Evolutionary conservation across 2,329 filamentous ascomycete genomes (phyloP).

Genomic region (Fusarium sp.): DNA sequence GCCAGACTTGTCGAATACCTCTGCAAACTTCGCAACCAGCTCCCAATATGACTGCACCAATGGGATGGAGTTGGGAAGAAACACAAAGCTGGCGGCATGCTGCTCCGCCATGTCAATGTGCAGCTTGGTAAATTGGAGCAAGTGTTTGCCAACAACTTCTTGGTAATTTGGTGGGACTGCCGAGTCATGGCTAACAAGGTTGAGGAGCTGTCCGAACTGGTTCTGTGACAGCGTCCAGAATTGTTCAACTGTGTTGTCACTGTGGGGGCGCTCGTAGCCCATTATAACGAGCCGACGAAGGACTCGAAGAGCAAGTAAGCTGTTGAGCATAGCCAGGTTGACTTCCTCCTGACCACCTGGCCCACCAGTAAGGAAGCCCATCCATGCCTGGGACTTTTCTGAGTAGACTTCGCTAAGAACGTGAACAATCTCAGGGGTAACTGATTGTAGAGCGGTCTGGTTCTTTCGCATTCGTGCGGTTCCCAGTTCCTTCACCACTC

Average conservation of each 20-base stretch:
- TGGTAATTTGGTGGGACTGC: constrained; percentile 62
- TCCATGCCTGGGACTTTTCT: constrained; percentile 76
- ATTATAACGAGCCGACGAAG: constrained; percentile 80
- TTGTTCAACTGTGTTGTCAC: constrained; percentile 76
- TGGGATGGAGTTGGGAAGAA: constrained; percentile 80
- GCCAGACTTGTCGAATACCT: constrained; percentile 72
- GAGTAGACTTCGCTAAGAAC: constrained; percentile 82
- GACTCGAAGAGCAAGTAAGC: constrained; percentile 79
- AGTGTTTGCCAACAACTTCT: constrained; percentile 80
- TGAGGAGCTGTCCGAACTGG: constrained; percentile 81
- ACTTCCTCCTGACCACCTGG: constrained; percentile 67
- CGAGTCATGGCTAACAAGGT: constrained; percentile 67
- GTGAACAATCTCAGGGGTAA: constrained; percentile 85
- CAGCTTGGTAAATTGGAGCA: constrained; percentile 90
- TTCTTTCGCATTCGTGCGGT: constrained; percentile 80
- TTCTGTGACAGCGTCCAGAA: constrained; percentile 83
- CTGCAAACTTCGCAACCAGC: constrained; percentile 78
- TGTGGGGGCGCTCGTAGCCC: constrained; percentile 85
- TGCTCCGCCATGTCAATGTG: constrained; percentile 85
- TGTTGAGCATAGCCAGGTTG: constrained; percentile 76
- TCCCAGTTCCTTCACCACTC: constrained; percentile 89
- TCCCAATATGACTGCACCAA: constrained; percentile 88
- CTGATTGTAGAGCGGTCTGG: constrained; percentile 77
- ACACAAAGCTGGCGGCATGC: constrained; percentile 84
- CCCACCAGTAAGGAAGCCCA: constrained; percentile 64